Conservation (phyloP, 1,139 yeast species). For the Suhomyces atakaporum region DNA sequence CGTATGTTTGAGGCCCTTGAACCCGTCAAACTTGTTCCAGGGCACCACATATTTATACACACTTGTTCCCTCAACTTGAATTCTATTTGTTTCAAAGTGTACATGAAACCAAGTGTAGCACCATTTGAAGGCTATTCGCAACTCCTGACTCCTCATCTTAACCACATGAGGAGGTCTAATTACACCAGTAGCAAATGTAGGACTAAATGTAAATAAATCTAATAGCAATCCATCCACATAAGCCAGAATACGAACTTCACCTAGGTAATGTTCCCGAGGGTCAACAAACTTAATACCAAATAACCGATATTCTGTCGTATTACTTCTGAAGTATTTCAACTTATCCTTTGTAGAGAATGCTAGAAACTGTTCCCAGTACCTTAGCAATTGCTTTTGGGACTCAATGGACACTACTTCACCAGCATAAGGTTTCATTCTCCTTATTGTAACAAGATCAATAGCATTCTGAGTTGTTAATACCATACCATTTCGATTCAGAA, state of each 20-base stretch:
- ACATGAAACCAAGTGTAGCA: slow-evolving; percentile 24
- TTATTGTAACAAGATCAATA: slow-evolving; percentile 50
- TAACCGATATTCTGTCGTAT: background rate
- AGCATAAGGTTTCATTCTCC: slow-evolving; percentile 58
- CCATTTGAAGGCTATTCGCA: slow-evolving; percentile 10
- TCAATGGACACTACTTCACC: slow-evolving; percentile 71
- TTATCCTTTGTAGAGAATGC: too few species aligned
- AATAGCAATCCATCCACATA: background rate
- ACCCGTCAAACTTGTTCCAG: slow-evolving; percentile 75
- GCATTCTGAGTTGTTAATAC: slow-evolving; percentile 42
- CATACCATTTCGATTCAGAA: slow-evolving; percentile 15
- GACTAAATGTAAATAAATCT: background rate
- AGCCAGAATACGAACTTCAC: slow-evolving; percentile 2
- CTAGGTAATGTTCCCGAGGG: background rate
- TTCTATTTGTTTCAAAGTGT: slow-evolving; percentile 15
- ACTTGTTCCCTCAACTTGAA: background rate
- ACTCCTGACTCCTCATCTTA: background rate
- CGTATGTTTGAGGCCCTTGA: slow-evolving; percentile 55
- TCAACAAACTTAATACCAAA: slow-evolving; percentile 4
- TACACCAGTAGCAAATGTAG: background rate
- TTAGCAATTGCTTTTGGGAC: slow-evolving; percentile 68
- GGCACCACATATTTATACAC: slow-evolving; percentile 2
- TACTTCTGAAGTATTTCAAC: background rate
- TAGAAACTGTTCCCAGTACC: slow-evolving; percentile 53
- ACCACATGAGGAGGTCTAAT: background rate